A percentile compares a stretch with the other conserved stretches of the same genome.
Conservation (phyloP, 441 rosid species). For the Euphorbia corollata region DNA sequence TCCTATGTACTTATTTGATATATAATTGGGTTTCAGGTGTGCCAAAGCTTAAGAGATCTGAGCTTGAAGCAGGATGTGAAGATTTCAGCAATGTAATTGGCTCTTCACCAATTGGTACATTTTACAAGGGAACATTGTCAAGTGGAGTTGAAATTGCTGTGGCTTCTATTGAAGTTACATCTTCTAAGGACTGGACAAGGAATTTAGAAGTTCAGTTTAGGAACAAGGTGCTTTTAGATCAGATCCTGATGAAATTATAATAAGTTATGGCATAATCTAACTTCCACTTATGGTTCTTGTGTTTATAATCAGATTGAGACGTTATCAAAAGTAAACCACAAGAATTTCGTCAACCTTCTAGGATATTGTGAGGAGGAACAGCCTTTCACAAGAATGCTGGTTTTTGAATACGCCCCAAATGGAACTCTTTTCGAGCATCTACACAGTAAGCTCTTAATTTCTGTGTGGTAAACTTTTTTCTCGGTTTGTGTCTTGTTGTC, state of each 20-base stretch:
- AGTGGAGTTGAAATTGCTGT: constrained; percentile 91
- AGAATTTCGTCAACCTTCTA: constrained; percentile 79
- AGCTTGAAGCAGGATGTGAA: constrained; percentile 90
- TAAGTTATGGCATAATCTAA: not conserved
- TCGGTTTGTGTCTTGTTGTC: not conserved
- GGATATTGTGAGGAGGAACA: constrained; percentile 79
- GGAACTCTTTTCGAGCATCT: constrained; percentile 94
- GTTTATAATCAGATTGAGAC: constrained; percentile 49
- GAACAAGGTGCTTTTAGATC: constrained; percentile 48
- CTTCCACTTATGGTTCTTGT: constrained; percentile 11
- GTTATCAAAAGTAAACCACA: constrained; percentile 77
- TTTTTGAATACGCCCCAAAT: constrained; percentile 91
- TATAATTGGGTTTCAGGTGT: constrained; percentile 44
- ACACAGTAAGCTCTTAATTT: constrained; percentile 49
- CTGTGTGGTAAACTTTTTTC: not conserved
- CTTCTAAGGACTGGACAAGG: constrained; percentile 60
- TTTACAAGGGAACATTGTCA: constrained; percentile 85
- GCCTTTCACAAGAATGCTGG: constrained; percentile 86
- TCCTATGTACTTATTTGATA: constrained; percentile 10
- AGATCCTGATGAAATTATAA: not conserved
- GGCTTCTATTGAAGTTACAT: constrained; percentile 41
- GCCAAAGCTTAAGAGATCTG: constrained; percentile 73
- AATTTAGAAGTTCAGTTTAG: constrained; percentile 56
- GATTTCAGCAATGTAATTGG: constrained; percentile 95
- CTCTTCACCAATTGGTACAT: constrained; percentile 51